Evolutionary conservation across 257 asterid species (phyloP).

Genomic region (Scutellaria barbata): DNA sequence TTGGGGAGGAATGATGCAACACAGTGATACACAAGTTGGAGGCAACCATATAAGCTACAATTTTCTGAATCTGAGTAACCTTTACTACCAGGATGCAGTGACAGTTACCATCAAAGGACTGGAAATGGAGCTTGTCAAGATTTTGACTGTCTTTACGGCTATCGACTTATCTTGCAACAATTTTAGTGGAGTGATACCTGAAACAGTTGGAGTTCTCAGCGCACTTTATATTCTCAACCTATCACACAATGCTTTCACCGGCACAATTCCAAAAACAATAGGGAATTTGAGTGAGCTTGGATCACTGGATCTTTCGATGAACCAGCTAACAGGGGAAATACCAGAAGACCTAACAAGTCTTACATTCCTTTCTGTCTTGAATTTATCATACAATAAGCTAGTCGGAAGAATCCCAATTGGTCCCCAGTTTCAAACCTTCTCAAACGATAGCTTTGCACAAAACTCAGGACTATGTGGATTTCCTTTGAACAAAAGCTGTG

Average conservation of each 20-base stretch:
- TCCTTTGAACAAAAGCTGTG: conserved; percentile 34
- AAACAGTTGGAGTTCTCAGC: conserved; percentile 50
- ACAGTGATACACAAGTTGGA: conserved; percentile 16
- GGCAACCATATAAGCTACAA: conserved; percentile 37
- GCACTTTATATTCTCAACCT: conserved; percentile 61
- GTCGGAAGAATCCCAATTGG: conserved; percentile 44
- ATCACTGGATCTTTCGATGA: conserved; percentile 60
- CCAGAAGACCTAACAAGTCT: conserved; percentile 47
- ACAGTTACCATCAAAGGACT: conserved; percentile 61
- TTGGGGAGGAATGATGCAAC: conserved; percentile 50
- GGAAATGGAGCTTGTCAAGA: conserved; percentile 60
- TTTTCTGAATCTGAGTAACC: conserved; percentile 27
- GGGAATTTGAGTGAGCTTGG: conserved; percentile 54
- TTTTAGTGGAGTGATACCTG: conserved; percentile 54
- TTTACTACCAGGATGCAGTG: conserved; percentile 61
- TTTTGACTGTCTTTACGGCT: conserved; percentile 53
- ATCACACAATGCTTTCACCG: conserved; percentile 54
- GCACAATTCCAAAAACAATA: conserved; percentile 57
- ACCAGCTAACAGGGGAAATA: conserved; percentile 48
- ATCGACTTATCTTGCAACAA: conserved; percentile 61
- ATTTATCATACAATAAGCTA: conserved; percentile 50
- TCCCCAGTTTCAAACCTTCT: conserved; percentile 41
- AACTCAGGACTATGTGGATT: conserved; percentile 43
- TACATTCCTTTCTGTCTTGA: conserved; percentile 54
- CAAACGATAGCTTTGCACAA: conserved; percentile 33